phyloP scores from a whole-genome alignment of 2,329 filamentous ascomycete genomes.

The Sordariomycetes sp. region DNA sequence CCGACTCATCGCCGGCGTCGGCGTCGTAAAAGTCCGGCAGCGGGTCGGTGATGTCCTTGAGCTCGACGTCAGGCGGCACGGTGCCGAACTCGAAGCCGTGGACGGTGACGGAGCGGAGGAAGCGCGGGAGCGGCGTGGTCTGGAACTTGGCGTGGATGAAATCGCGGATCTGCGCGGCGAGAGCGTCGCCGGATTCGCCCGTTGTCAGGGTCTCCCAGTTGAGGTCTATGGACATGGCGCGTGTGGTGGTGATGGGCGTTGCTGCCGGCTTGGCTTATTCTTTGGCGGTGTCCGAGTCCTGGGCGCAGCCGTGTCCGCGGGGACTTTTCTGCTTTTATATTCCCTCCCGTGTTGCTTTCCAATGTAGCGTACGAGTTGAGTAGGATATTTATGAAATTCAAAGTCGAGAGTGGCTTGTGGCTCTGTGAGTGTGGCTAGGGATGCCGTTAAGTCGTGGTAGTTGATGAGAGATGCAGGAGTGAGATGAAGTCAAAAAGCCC shows the following conservation, averaged over 20 bases:
- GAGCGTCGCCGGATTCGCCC: slow-evolving; percentile 74
- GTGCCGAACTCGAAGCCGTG: slow-evolving; percentile 89
- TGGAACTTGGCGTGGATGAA: slow-evolving; percentile 98
- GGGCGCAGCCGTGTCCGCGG: too few species aligned
- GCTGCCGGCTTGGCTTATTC: not conserved
- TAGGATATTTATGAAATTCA: not conserved
- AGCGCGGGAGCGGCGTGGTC: slow-evolving; percentile 78
- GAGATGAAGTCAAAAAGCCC: not conserved
- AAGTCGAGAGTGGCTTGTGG: not conserved
- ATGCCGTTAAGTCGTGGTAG: not conserved
- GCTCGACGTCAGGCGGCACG: slow-evolving; percentile 72
- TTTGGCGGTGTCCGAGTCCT: not conserved
- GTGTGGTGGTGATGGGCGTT: not conserved
- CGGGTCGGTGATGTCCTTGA: slow-evolving; percentile 95
- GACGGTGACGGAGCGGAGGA: slow-evolving; percentile 92
- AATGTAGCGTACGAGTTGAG: too few species aligned
- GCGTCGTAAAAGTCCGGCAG: slow-evolving; percentile 94
- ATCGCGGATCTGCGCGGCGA: slow-evolving; percentile 77
- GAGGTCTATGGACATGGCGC: slow-evolving; percentile 86
- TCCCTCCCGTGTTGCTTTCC: too few species aligned
- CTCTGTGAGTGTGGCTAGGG: not conserved
- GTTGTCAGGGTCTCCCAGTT: slow-evolving; percentile 90
- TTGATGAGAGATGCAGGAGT: not conserved
- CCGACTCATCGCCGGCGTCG: slow-evolving; percentile 43
- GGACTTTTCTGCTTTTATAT: too few species aligned